phyloP scores from a whole-genome alignment of 176 grass and related monocot genomes.

The Carex parvula region DNA sequence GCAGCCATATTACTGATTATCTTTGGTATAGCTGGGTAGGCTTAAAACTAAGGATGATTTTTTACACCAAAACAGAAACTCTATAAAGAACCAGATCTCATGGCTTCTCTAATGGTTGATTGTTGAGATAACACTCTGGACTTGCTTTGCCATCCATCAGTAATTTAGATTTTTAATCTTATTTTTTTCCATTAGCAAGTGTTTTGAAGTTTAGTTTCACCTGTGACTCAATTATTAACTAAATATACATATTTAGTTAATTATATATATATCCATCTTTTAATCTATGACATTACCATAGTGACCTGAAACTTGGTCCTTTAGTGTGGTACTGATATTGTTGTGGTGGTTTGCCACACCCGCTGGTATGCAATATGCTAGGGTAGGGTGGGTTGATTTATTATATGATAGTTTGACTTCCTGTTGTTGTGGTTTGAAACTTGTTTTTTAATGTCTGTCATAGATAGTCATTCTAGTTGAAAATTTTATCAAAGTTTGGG shows the following conservation, averaged over 20 bases:
- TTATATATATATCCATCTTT: not conserved
- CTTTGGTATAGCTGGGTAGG: not conserved
- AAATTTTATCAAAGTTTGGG: not conserved
- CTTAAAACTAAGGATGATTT: not conserved
- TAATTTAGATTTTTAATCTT: not conserved
- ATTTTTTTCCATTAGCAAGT: not conserved
- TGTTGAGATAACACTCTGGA: not conserved
- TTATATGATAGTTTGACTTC: not conserved
- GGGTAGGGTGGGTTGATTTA: not conserved
- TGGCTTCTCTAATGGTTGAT: not conserved
- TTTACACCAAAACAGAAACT: not conserved
- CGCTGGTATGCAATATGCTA: not conserved
- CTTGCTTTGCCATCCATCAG: not conserved
- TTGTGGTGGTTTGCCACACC: not conserved
- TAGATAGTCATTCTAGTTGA: not conserved
- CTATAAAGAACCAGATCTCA: not conserved
- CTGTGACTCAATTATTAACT: not conserved
- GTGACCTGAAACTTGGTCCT: not conserved
- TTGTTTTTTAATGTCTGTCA: not conserved
- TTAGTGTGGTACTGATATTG: not conserved
- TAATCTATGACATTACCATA: not conserved
- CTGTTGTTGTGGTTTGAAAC: not conserved
- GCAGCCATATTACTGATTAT: not conserved
- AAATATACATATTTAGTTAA: not conserved
- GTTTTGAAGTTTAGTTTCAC: slow-evolving; percentile 1